Conservation (phyloP, 345 rosid species). For the Populus tremula region DNA sequence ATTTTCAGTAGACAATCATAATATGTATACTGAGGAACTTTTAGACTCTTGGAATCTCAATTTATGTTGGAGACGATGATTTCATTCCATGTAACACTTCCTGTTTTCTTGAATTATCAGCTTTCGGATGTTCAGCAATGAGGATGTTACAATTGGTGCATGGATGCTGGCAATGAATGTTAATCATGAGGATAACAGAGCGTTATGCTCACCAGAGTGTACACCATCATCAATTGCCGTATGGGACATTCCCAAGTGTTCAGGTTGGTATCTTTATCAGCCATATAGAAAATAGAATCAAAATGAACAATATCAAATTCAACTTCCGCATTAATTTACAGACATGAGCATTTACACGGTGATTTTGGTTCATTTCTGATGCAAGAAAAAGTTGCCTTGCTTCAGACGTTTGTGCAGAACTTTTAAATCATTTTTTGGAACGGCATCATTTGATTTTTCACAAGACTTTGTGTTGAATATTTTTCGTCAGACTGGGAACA, state of each 20-base stretch:
- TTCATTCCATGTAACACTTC: neutral
- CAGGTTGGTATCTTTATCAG: constrained; percentile 53
- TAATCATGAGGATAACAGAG: constrained; percentile 68
- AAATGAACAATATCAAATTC: neutral
- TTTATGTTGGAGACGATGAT: neutral
- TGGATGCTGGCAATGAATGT: constrained; percentile 99
- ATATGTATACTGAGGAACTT: neutral
- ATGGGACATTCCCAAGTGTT: constrained; percentile 94
- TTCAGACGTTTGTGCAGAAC: neutral
- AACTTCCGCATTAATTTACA: neutral
- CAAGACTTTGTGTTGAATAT: neutral
- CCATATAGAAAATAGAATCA: neutral
- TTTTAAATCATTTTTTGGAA: neutral
- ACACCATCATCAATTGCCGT: constrained; percentile 66
- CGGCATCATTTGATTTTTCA: neutral
- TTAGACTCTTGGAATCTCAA: neutral
- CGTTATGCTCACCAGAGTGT: constrained; percentile 69
- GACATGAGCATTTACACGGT: neutral
- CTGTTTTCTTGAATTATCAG: constrained; percentile 40
- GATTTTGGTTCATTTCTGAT: neutral
- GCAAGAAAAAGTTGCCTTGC: neutral
- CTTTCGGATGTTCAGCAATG: constrained; percentile 95
- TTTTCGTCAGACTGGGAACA: neutral
- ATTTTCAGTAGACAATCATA: neutral
- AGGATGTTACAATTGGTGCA: constrained; percentile 92